Evolutionary conservation across 2,329 filamentous ascomycete species (phyloP), one percentile per base, ranked within the genome.

Genomic region (Diaporthe ilicicola): DNA sequence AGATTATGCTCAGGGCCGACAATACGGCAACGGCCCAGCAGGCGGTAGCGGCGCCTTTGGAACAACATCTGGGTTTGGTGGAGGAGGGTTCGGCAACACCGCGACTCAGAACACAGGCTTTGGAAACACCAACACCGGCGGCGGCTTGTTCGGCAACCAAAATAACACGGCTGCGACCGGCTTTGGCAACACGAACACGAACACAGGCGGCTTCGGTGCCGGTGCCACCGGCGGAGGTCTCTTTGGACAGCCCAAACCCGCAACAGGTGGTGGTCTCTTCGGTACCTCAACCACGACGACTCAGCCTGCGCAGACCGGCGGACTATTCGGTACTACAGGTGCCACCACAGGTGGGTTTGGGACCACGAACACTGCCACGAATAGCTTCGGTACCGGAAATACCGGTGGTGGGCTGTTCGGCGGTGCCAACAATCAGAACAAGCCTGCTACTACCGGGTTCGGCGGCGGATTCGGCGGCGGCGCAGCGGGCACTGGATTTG

Each of bases 11-110:
- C 93, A 95, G 81, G 95, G 95, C 64, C 91, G 95, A 71, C 92
- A 92, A 67, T 94, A 89, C 79, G 96, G 95, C 42, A 97, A 95
- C 81, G 96, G 95, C 39, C 97, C 95, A 81, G 88, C 89, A 51
- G 94, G 92, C 73, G 94, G 94, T 37, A 92, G 94, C 74, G 94
- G 94, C 71, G 93, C 92, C 9, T 98, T 98, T 81, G 95, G 94
- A 22, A 86, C 91, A 32, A 80, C 80, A 75, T 86, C 86, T 24
- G 81, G 81, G 59, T 86, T 88, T 75, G 82, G 81, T 42, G 78
- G 76, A 51, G 84, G 86, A 10, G 87, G 87, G 34, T 87, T 87
- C 67, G 84, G 85, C 34, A 73, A 81, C 42, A 83, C 76, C 71
- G 80, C 79, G 73, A 79, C 79, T 67, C 82, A 81, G 55, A 80